Conservation (phyloP, 2,329 filamentous ascomycete genomes). For the Chaetothyriales sp. region DNA sequence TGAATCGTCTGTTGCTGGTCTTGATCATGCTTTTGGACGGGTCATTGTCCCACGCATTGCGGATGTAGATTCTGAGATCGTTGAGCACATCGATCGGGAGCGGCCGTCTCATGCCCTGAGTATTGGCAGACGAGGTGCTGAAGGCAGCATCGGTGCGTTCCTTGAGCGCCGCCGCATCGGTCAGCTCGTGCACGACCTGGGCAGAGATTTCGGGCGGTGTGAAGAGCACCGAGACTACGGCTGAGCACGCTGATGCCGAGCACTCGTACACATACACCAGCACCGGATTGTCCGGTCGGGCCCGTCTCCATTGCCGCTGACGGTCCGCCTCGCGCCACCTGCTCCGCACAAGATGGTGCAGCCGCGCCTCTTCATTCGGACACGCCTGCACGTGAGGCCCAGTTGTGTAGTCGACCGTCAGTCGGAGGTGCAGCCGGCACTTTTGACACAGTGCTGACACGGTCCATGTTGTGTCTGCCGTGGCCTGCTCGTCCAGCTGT, state of each 20-base stretch:
- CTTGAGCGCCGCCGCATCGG: conserved; percentile 37
- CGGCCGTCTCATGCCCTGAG: conserved; percentile 36
- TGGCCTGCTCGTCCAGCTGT: conserved; percentile 24
- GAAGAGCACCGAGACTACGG: conserved; percentile 37
- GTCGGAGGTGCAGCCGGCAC: conserved; percentile 48
- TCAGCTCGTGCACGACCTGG: conserved; percentile 36
- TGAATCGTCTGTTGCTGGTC: conserved; percentile 47
- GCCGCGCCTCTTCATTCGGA: conserved; percentile 34
- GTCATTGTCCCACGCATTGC: conserved; percentile 37
- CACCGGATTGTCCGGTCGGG: conserved; percentile 17
- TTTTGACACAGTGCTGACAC: conserved; percentile 45
- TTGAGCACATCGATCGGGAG: conserved; percentile 39
- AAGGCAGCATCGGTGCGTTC: conserved; percentile 40
- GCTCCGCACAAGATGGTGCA: conserved; percentile 46
- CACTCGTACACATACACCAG: conserved; percentile 43
- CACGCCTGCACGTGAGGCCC: conserved; percentile 27
- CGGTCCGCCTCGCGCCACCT: conserved; percentile 12
- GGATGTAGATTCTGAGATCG: conserved; percentile 45
- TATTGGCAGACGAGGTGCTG: conserved; percentile 8
- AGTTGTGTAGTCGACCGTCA: conserved; percentile 39
- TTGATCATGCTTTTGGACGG: conserved; percentile 34
- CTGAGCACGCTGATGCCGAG: conserved; percentile 42
- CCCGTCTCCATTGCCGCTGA: conserved; percentile 16
- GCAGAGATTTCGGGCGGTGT: conserved; percentile 37
- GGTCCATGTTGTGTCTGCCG: conserved; percentile 36